phyloP scores from a whole-genome alignment of 805 yeast species.

The Blastobotrys chiropterorum region DNA sequence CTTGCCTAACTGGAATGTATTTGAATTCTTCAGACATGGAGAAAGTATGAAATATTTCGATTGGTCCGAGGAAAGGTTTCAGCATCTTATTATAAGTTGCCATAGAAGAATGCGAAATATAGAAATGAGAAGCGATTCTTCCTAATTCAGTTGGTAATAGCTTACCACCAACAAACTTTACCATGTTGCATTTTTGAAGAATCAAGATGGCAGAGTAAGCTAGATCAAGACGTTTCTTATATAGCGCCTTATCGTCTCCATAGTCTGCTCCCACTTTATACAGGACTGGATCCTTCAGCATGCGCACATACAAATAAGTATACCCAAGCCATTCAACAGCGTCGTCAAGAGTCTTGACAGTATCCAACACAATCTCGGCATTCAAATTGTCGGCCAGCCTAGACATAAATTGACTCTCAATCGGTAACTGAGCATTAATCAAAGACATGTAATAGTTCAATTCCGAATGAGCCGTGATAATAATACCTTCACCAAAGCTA shows the following conservation, averaged over 20 bases:
- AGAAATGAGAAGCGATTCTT: slow-evolving; percentile 76
- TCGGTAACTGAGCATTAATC: slow-evolving; percentile 86
- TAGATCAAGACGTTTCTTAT: slow-evolving; percentile 56
- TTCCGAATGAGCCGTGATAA: slow-evolving; percentile 81
- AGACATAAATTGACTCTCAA: slow-evolving; percentile 78
- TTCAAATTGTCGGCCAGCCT: slow-evolving; percentile 68
- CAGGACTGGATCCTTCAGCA: slow-evolving; percentile 62
- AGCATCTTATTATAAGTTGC: slow-evolving; percentile 55
- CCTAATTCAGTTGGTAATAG: slow-evolving; percentile 57
- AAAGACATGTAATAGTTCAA: slow-evolving; percentile 84
- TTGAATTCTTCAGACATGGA: slow-evolving; percentile 80
- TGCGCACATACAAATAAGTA: slow-evolving; percentile 73
- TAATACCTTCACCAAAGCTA: slow-evolving; percentile 86
- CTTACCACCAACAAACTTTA: slow-evolving; percentile 43
- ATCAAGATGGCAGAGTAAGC: slow-evolving; percentile 68
- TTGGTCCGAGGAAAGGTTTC: slow-evolving; percentile 56
- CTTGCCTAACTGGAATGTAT: slow-evolving; percentile 76
- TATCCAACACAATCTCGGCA: slow-evolving; percentile 80
- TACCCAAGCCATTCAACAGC: slow-evolving; percentile 77
- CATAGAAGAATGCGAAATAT: slow-evolving; percentile 72
- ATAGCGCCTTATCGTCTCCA: slow-evolving; percentile 35
- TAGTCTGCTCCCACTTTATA: slow-evolving; percentile 72
- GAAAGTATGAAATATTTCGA: slow-evolving; percentile 74
- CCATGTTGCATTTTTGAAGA: slow-evolving; percentile 51
- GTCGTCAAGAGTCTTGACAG: slow-evolving; percentile 51